Percentiles rank a stretch among this genome's conserved stretches.
Conservation (phyloP, 2,329 filamentous ascomycete genomes). For the Phoma herbarum region DNA sequence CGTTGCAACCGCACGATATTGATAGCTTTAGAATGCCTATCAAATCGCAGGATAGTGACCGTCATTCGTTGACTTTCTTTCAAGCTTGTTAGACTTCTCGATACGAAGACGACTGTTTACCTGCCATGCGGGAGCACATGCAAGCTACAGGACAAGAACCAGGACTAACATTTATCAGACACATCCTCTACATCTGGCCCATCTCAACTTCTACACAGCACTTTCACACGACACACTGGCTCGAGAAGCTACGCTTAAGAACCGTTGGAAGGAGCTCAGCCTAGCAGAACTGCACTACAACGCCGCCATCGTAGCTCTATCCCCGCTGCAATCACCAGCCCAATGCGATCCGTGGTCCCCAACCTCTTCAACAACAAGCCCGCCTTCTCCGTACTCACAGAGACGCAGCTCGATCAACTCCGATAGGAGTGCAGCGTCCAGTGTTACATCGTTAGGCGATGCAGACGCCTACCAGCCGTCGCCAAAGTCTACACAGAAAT, state of each 20-base stretch:
- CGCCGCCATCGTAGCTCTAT: constrained; percentile 34
- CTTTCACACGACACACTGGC: constrained; percentile 50
- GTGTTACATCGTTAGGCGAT: constrained; percentile 31
- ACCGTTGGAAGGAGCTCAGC: constrained; percentile 43
- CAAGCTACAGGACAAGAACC: background rate
- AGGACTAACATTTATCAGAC: constrained; percentile 29
- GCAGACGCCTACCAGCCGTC: constrained; percentile 16
- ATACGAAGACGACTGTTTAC: too few relatives aligned
- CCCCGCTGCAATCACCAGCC: background rate
- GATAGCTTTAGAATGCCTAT: too few relatives aligned
- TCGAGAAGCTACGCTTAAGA: constrained; percentile 44
- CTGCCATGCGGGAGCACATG: background rate
- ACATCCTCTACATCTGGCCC: constrained; percentile 47
- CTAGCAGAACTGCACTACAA: constrained; percentile 49
- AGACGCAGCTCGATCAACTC: constrained; percentile 11
- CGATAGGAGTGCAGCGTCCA: constrained; percentile 32
- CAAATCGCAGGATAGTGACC: too few relatives aligned
- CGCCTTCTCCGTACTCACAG: constrained; percentile 8
- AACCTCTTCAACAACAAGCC: background rate
- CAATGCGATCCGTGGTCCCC: constrained; percentile 13
- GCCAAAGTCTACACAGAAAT: background rate
- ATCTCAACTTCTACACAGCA: constrained; percentile 51
- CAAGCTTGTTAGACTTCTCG: too few relatives aligned
- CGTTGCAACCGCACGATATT: too few relatives aligned
- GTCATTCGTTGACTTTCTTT: too few relatives aligned